phyloP scores from a whole-genome alignment of 2,329 filamentous ascomycete species.

The Epichloe glyceriae region DNA sequence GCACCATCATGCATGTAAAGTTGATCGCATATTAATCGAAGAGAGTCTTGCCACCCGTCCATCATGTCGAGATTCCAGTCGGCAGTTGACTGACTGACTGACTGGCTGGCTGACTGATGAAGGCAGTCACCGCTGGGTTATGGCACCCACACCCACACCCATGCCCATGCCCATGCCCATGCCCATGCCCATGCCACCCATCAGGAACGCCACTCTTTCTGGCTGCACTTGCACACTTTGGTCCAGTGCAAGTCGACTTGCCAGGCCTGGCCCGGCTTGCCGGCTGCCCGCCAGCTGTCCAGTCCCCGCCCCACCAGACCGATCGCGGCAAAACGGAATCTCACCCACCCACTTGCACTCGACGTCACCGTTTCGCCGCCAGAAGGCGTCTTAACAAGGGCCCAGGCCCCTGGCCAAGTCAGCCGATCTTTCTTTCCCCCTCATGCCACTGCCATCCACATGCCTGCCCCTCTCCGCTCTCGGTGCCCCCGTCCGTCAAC shows the following conservation, averaged over 20 bases:
- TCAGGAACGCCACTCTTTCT: background rate
- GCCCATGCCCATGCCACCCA: background rate
- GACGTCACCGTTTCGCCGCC: constrained; percentile 1
- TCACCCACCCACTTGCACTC: background rate
- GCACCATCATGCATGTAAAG: background rate
- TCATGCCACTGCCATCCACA: background rate
- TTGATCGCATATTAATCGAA: no score
- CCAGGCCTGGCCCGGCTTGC: no score
- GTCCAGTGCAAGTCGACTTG: no score
- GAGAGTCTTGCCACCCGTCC: background rate
- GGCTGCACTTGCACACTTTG: background rate
- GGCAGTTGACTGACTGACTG: background rate
- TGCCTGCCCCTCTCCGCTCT: background rate
- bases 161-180: no score
- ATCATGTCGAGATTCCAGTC: background rate
- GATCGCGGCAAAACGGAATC: constrained; percentile 3
- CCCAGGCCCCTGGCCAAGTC: no score
- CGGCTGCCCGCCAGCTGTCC: no score
- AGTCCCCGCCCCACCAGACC: constrained; percentile 1
- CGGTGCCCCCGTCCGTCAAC: no score
- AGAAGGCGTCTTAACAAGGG: background rate
- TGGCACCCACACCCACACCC: no score
- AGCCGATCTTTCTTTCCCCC: no score
- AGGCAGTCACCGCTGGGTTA: background rate
- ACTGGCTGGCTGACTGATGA: background rate